Conservation (phyloP, 2,329 filamentous ascomycete species). For the Ophiostoma australiae region DNA sequence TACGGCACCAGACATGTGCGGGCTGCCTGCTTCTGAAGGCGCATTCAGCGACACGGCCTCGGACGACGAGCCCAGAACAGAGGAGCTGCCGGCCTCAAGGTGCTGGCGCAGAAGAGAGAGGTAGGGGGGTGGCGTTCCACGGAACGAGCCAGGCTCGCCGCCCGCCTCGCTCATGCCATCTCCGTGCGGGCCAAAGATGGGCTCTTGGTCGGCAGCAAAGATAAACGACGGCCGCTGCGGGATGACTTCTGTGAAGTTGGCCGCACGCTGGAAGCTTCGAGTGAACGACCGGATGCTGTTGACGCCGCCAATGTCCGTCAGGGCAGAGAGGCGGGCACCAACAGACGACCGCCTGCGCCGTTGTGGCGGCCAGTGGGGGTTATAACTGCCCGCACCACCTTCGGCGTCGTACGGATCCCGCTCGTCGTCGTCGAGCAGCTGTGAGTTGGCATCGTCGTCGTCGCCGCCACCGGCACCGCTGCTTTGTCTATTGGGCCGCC, state of each 20-base stretch:
- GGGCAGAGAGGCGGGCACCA: constrained; percentile 43
- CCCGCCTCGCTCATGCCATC: constrained; percentile 39
- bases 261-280: constrained; percentile 85
- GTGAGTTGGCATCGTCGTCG: constrained; percentile 16
- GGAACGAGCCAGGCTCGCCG: constrained; percentile 31
- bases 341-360: constrained; percentile 24
- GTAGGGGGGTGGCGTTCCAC: constrained; percentile 24
- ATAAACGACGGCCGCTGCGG: constrained; percentile 73
- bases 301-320: constrained; percentile 74
- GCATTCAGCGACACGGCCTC: constrained; percentile 19
- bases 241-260: constrained; percentile 80
- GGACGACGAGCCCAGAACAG: constrained; percentile 24
- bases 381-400: constrained; percentile 6
- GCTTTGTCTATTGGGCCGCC: not conserved
- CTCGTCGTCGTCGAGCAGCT: constrained; percentile 20
- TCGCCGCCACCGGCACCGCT: not conserved
- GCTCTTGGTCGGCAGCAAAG: constrained; percentile 53
- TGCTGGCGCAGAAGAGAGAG: constrained; percentile 50
- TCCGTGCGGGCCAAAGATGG: constrained; percentile 34
- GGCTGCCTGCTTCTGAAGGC: constrained; percentile 12
- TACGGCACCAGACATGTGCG: not conserved
- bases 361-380: constrained; percentile 22
- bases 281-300: constrained; percentile 95
- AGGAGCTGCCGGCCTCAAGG: constrained; percentile 38
- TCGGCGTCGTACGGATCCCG: constrained; percentile 2